Percentiles rank a stretch among this genome's conserved stretches.
Conservation (phyloP, 257 asterid species). For the Thymus mandschuricus region DNA sequence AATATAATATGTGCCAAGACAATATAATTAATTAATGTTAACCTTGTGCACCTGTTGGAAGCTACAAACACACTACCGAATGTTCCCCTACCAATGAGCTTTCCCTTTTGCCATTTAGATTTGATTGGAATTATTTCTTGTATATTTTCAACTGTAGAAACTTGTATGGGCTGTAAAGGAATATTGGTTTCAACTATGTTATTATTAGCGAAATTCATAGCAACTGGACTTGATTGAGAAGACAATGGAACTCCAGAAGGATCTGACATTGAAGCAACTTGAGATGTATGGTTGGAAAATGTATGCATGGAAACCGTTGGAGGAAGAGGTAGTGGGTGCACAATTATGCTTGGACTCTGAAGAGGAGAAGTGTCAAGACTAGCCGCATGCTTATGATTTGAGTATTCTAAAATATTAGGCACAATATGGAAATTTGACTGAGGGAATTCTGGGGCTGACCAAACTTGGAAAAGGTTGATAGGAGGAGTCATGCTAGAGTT, state of each 20-base stretch:
- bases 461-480: conserved; percentile 54
- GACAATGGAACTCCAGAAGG: conserved; percentile 39
- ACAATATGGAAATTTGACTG: conserved; percentile 29
- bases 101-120: conserved; percentile 84
- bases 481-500: conserved; percentile 52
- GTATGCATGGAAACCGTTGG: conserved; percentile 53
- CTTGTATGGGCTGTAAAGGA: conserved; percentile 28
- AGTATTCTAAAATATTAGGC: neutral
- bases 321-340: conserved; percentile 86
- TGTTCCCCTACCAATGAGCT: conserved; percentile 91
- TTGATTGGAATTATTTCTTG: conserved; percentile 52
- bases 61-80: conserved; percentile 89
- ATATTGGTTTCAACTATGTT: conserved; percentile 9
- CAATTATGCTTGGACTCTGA: conserved; percentile 55
- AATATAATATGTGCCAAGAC: too few species aligned
- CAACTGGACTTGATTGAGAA: conserved; percentile 25
- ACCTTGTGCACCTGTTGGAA: conserved; percentile 63
- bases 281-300: conserved; percentile 42
- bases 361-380: conserved; percentile 63
- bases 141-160: conserved; percentile 41
- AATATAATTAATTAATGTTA: neutral
- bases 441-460: conserved; percentile 66
- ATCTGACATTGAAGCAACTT: conserved; percentile 39
- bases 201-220: conserved; percentile 26
- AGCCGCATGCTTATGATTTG: conserved; percentile 40